Percentiles rank a stretch among this genome's conserved stretches.
These are phyloP conservation scores for Talaromyces sp. DNA, from an alignment of 2,329 filamentous ascomycete genomes.

Conservation along the genomic window DNA sequence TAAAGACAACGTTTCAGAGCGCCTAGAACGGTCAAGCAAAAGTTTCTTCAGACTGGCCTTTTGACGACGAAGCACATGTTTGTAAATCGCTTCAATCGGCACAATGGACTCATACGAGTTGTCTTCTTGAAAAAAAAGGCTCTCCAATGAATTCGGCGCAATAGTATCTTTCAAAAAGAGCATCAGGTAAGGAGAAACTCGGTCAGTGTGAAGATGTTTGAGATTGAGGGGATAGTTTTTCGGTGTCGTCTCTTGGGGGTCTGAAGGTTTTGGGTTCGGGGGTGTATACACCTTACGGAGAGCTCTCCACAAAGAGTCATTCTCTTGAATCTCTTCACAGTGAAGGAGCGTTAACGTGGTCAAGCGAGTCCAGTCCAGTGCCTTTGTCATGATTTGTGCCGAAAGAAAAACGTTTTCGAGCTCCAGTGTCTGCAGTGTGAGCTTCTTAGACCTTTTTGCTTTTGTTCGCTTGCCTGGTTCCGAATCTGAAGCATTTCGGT, in stretches of 20 bases:
- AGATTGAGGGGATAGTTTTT: conserved; percentile 60
- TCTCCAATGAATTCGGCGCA: conserved; percentile 73
- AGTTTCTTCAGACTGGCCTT: conserved; percentile 65
- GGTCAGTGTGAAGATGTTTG: conserved; percentile 71
- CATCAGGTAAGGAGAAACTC: conserved; percentile 63
- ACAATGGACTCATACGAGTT: conserved; percentile 53
- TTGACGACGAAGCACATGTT: conserved; percentile 65
- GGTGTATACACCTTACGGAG: conserved; percentile 60
- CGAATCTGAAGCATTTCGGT: not conserved
- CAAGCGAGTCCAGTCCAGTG: conserved; percentile 68
- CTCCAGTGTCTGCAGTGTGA: conserved; percentile 67
- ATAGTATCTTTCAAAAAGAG: conserved; percentile 71
- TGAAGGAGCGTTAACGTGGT: conserved; percentile 68
- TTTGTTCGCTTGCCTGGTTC: not conserved
- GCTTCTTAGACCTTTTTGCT: conserved; percentile 28
- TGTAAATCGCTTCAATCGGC: conserved; percentile 65
- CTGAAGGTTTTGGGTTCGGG: conserved; percentile 7
- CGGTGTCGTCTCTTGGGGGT: not conserved
- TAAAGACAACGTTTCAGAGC: conserved; percentile 38
- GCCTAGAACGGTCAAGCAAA: conserved; percentile 65
- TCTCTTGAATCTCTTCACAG: conserved; percentile 67
- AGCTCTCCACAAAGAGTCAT: conserved; percentile 70
- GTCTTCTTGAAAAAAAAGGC: conserved; percentile 69
- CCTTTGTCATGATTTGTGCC: conserved; percentile 62
- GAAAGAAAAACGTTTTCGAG: conserved; percentile 71